phyloP scores from a whole-genome alignment of 1,139 yeast genomes.

The Hyphopichia burtonii region DNA sequence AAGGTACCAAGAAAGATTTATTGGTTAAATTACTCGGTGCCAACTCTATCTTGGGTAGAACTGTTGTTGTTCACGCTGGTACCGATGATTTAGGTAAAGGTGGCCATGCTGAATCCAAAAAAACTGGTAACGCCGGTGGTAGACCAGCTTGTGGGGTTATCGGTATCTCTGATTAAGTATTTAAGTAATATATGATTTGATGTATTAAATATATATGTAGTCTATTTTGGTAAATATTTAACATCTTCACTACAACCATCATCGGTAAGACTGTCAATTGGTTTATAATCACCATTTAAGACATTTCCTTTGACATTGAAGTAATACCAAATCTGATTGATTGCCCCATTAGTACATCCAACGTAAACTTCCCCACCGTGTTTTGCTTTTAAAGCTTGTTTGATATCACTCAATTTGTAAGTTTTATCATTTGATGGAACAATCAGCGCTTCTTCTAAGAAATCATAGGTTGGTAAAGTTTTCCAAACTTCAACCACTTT shows the following conservation, averaged over 20 bases:
- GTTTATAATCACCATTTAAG: slow-evolving; percentile 34
- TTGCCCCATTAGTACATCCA: slow-evolving; percentile 33
- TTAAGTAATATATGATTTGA: not conserved
- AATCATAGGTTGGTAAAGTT: slow-evolving; percentile 33
- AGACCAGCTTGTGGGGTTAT: slow-evolving; percentile 99
- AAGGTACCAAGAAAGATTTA: slow-evolving; percentile 78
- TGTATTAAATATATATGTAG: not conserved
- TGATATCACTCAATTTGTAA: slow-evolving; percentile 30
- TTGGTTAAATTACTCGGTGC: slow-evolving; percentile 80
- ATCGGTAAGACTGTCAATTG: slow-evolving; percentile 24
- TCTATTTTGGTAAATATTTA: slow-evolving; percentile 33
- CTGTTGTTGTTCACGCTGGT: slow-evolving; percentile 94
- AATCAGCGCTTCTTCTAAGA: slow-evolving; percentile 34
- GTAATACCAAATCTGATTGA: slow-evolving; percentile 42
- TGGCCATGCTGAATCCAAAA: slow-evolving; percentile 88
- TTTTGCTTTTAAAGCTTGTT: slow-evolving; percentile 30
- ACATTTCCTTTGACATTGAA: slow-evolving; percentile 35
- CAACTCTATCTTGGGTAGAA: slow-evolving; percentile 88
- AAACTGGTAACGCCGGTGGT: slow-evolving; percentile 98
- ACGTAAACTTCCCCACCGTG: slow-evolving; percentile 32
- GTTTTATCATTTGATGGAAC: slow-evolving; percentile 28
- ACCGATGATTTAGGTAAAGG: slow-evolving; percentile 96
- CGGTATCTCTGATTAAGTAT: slow-evolving; percentile 65
- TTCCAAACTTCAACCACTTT: slow-evolving; percentile 37
- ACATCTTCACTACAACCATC: slow-evolving; percentile 27